Conservation (phyloP, 2,329 filamentous ascomycete genomes). For the Venturia aucupariae region DNA sequence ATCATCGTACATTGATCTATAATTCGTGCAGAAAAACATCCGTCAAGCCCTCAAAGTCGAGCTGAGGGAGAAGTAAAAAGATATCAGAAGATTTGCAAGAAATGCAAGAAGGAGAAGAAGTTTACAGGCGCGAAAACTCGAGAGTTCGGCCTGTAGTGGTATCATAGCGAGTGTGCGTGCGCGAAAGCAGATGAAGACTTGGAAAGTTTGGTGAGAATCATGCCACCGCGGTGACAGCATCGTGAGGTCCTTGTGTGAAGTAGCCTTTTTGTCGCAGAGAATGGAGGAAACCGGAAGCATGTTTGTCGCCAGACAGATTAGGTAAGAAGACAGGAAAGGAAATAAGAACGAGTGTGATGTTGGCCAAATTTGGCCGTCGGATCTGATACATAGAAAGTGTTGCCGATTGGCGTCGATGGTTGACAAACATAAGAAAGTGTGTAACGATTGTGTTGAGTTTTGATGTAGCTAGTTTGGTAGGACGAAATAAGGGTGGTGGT, state of each 20-base stretch:
- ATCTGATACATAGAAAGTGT: background rate
- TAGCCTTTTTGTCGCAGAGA: background rate
- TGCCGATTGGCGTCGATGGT: background rate
- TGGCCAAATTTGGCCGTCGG: background rate
- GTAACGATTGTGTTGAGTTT: constrained; percentile 16
- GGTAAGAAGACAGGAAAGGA: constrained; percentile 19
- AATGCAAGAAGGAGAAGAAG: background rate
- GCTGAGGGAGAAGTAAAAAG: background rate
- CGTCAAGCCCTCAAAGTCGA: background rate
- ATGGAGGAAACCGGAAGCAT: background rate
- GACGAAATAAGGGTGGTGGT: constrained; percentile 27
- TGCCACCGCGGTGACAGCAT: background rate
- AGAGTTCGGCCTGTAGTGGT: background rate
- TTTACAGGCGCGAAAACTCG: background rate
- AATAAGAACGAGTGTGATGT: constrained; percentile 4
- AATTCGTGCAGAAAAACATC: background rate
- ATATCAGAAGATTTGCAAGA: background rate
- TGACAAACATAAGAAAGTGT: constrained; percentile 18
- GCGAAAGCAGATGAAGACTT: background rate
- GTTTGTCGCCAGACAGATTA: constrained; percentile 7
- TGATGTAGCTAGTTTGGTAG: constrained; percentile 27
- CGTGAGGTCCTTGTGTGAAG: too few relatives aligned
- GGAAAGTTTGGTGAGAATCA: background rate
- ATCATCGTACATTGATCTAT: background rate
- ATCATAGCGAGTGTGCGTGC: background rate